These are phyloP conservation scores for Stemphylium lycopersici DNA, from an alignment of 2,329 filamentous ascomycete genomes.

Conservation along the genomic window DNA sequence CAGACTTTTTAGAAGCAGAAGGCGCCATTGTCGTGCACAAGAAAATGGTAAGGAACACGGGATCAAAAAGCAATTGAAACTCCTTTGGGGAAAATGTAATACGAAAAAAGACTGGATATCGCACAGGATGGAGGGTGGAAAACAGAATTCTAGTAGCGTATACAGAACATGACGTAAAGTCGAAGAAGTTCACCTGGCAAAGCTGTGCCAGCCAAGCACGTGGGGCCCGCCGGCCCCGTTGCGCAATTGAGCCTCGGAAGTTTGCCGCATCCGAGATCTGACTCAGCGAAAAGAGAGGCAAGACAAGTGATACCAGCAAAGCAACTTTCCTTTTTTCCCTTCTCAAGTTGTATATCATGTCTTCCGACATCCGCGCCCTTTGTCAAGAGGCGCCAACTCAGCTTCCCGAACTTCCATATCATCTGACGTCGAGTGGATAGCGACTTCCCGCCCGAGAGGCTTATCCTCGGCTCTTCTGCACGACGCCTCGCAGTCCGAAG, in stretches of 20 bases:
- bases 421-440: constrained; percentile 10
- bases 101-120: not conserved
- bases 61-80: no score
- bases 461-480: constrained; percentile 14
- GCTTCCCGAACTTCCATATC: not conserved
- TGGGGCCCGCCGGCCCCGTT: constrained; percentile 9
- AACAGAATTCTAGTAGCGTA: not conserved
- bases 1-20: not conserved
- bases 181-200: not conserved
- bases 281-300: not conserved
- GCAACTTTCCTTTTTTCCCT: not conserved
- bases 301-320: not conserved
- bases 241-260: constrained; percentile 17
- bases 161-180: constrained; percentile 17
- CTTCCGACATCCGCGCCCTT: not conserved
- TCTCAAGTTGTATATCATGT: not conserved
- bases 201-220: constrained; percentile 15
- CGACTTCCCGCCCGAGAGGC: constrained; percentile 1
- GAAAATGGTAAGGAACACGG: not conserved
- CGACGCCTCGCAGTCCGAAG: not conserved
- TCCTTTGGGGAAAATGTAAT: not conserved
- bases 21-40: constrained; percentile 9
- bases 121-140: not conserved
- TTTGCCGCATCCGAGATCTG: constrained; percentile 6
- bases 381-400: not conserved